Evolutionary conservation across 148 eudicot species (phyloP).

Genomic region (Chenopodium quinoa): DNA sequence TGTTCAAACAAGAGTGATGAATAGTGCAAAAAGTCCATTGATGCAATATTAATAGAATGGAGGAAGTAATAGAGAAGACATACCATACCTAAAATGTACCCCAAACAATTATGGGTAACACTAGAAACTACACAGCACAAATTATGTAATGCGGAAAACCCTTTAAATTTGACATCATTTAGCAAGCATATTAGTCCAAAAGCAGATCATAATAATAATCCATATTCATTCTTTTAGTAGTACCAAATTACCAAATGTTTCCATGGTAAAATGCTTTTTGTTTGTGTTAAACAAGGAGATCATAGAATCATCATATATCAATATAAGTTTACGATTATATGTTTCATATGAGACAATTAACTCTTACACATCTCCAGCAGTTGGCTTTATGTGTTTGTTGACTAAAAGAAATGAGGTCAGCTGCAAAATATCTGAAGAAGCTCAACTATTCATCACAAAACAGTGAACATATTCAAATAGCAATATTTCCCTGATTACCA

Average conservation of each 20-base stretch:
- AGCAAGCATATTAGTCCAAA: background rate
- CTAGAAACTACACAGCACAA: background rate
- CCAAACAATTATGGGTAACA: background rate
- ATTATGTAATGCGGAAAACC: background rate
- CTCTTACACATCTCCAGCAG: background rate
- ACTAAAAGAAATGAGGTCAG: background rate
- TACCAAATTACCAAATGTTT: no score
- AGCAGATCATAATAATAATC: background rate
- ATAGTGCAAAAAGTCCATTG: no score
- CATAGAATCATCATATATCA: no score
- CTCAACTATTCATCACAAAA: background rate
- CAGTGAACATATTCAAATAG: background rate
- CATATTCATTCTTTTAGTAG: no score
- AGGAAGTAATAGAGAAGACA: background rate
- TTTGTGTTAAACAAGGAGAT: background rate
- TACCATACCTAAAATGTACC: background rate
- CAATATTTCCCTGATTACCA: background rate
- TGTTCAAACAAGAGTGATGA: no score
- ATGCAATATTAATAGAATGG: no score
- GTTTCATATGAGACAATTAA: background rate
- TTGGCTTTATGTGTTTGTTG: background rate
- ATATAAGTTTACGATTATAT: no score
- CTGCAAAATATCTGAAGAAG: background rate
- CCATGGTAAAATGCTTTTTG: background rate
- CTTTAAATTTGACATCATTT: background rate